Percentiles rank a stretch among this genome's conserved stretches.
phyloP scores from a whole-genome alignment of 1,284 basidiomycete genomes.

The Ustilago loliicola region DNA sequence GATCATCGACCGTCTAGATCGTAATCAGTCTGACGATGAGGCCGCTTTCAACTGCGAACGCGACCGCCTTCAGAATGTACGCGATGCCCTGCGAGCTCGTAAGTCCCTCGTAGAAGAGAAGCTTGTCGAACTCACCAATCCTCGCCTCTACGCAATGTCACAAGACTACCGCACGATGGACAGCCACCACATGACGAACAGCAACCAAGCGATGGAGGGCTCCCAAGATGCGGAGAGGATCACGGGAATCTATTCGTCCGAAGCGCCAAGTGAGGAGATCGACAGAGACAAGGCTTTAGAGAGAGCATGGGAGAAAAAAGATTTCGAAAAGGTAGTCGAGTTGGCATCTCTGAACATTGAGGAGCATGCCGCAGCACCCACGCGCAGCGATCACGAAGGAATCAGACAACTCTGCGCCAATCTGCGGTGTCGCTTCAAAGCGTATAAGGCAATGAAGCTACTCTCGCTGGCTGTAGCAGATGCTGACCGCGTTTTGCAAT shows the following conservation, averaged over 20 bases:
- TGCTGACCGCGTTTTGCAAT: constrained; percentile 11
- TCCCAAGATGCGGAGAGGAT: background rate
- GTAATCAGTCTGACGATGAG: background rate
- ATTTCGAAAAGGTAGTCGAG: constrained; percentile 13
- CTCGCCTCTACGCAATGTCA: background rate
- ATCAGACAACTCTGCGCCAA: constrained; percentile 2
- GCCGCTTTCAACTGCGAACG: background rate
- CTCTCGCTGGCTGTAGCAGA: constrained; percentile 10
- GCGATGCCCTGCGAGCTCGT: background rate
- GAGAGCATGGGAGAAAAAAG: constrained; percentile 8
- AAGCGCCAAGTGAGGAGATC: background rate
- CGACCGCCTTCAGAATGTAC: background rate
- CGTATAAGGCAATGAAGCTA: constrained; percentile 7
- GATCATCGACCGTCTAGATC: background rate
- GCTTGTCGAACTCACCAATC: background rate
- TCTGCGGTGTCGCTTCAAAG: constrained; percentile 10
- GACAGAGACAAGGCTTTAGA: background rate
- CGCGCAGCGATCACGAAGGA: background rate
- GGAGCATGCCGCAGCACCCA: background rate
- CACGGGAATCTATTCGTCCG: background rate
- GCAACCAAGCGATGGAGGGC: background rate
- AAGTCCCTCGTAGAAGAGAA: background rate
- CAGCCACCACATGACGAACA: background rate
- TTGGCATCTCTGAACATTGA: constrained; percentile 11
- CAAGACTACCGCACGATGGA: background rate